Conservation (phyloP, 352 stramenopile species). For the Phytophthora nicotianae region DNA sequence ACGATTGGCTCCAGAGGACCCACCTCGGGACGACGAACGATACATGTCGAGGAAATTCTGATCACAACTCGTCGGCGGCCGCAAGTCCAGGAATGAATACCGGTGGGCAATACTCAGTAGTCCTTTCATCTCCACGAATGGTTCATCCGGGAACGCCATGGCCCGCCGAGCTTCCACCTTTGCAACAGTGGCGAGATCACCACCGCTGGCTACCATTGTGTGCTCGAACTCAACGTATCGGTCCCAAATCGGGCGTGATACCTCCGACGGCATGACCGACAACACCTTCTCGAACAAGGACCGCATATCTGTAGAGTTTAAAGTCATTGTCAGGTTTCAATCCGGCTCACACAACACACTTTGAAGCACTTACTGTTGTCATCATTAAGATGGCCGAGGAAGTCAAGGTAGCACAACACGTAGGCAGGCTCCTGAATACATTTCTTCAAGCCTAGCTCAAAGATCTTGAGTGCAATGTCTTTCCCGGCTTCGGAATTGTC, state of each 20-base stretch:
- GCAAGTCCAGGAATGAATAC: slow-evolving; percentile 83
- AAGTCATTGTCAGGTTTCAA: slow-evolving; percentile 1
- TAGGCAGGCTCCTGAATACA: slow-evolving; percentile 88
- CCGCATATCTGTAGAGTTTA: slow-evolving; percentile 70
- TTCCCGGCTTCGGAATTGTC: slow-evolving; percentile 82
- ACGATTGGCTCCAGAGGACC: slow-evolving; percentile 21
- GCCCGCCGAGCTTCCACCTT: slow-evolving; percentile 84
- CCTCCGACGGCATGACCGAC: slow-evolving; percentile 81
- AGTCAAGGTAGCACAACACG: slow-evolving; percentile 86
- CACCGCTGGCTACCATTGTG: slow-evolving; percentile 84
- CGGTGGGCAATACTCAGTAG: slow-evolving; percentile 78
- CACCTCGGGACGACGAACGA: slow-evolving; percentile 41
- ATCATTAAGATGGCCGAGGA: slow-evolving; percentile 86
- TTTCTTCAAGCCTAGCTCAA: slow-evolving; percentile 88
- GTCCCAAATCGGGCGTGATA: slow-evolving; percentile 86
- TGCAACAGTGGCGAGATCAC: slow-evolving; percentile 80
- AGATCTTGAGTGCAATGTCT: slow-evolving; percentile 90
- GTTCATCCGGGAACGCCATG: slow-evolving; percentile 75
- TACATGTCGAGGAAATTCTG: slow-evolving; percentile 87
- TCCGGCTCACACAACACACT: neutral
- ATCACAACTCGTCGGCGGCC: slow-evolving; percentile 58
- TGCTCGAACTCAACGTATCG: slow-evolving; percentile 89
- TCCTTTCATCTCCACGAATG: slow-evolving; percentile 84
- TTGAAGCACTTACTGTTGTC: slow-evolving; percentile 79
- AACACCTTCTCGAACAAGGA: slow-evolving; percentile 90